Conservation (phyloP, 805 yeast genomes). For the Yarrowia porcina region DNA sequence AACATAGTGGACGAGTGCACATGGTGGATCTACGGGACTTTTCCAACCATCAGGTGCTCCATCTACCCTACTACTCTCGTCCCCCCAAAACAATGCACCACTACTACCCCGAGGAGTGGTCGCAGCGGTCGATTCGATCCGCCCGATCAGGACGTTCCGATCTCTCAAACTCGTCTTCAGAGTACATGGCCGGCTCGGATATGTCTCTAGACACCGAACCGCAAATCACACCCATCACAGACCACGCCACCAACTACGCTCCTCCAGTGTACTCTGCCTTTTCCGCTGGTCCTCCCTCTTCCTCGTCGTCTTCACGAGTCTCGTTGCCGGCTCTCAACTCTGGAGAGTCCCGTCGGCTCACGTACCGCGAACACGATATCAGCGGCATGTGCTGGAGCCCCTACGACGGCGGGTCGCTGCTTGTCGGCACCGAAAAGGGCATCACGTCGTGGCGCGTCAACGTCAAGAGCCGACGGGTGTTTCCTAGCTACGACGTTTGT, state of each 20-base stretch:
- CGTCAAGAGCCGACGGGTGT: conserved; percentile 33
- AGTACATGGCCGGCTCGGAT: conserved; percentile 22
- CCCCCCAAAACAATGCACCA: conserved; percentile 18
- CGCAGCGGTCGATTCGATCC: conserved; percentile 3
- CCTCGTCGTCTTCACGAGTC: conserved; percentile 11
- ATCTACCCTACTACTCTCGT: conserved; percentile 32
- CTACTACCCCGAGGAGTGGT: conserved; percentile 20
- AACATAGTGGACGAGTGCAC: conserved; percentile 85
- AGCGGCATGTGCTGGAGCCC: conserved; percentile 61
- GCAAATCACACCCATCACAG: conserved; percentile 17
- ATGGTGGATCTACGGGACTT: conserved; percentile 73
- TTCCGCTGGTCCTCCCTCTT: not conserved
- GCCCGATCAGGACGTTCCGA: conserved; percentile 39
- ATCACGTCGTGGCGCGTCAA: conserved; percentile 68
- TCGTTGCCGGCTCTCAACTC: conserved; percentile 9
- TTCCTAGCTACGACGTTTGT: conserved; percentile 33
- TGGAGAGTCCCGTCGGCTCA: not conserved
- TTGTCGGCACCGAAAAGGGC: conserved; percentile 66
- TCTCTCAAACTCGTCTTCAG: conserved; percentile 16
- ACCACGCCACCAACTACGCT: conserved; percentile 5
- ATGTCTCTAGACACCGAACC: conserved; percentile 24
- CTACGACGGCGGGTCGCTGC: conserved; percentile 49
- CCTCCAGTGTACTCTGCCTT: conserved; percentile 15
- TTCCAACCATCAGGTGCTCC: conserved; percentile 68
- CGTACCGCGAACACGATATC: conserved; percentile 46